Conservation (phyloP, 306 rosid species). For the Casuarina glauca region DNA sequence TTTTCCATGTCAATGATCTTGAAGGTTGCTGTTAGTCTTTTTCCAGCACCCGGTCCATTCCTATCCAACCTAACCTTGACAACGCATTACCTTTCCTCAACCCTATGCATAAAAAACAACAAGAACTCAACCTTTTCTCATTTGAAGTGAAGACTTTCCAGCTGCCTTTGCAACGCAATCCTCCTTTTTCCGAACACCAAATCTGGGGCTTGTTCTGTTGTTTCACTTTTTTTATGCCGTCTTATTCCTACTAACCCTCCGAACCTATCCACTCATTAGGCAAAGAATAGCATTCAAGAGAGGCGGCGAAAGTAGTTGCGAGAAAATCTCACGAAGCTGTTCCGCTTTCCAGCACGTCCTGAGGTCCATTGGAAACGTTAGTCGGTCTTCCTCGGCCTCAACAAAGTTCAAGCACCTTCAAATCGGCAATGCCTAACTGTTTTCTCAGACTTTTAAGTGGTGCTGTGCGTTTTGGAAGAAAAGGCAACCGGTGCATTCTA, state of each 20-base stretch:
- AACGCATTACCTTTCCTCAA: slow-evolving; percentile 41
- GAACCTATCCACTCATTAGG: slow-evolving; percentile 42
- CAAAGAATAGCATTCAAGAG: too few species aligned
- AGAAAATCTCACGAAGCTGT: too few species aligned
- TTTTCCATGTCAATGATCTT: background rate
- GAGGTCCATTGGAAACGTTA: too few species aligned
- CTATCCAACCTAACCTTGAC: slow-evolving; percentile 35
- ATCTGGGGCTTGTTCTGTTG: slow-evolving; percentile 31
- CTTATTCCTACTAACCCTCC: slow-evolving; percentile 29
- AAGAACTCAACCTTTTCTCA: slow-evolving; percentile 49
- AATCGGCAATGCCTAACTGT: too few species aligned
- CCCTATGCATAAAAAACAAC: slow-evolving; percentile 49
- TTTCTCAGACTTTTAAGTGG: too few species aligned
- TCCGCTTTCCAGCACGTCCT: too few species aligned
- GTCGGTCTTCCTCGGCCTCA: too few species aligned
- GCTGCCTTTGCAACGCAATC: slow-evolving; percentile 46
- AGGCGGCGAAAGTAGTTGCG: too few species aligned
- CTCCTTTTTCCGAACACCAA: slow-evolving; percentile 48
- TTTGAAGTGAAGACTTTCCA: slow-evolving; percentile 41
- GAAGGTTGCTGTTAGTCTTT: slow-evolving; percentile 27
- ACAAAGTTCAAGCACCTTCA: too few species aligned
- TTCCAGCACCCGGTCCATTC: slow-evolving; percentile 33
- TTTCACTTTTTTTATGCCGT: slow-evolving; percentile 24
- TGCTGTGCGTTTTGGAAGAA: too few species aligned
- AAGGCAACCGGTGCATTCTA: too few species aligned